Evolutionary conservation across 1,139 yeast genomes (phyloP).

Genomic region (Geotrichum candidum): DNA sequence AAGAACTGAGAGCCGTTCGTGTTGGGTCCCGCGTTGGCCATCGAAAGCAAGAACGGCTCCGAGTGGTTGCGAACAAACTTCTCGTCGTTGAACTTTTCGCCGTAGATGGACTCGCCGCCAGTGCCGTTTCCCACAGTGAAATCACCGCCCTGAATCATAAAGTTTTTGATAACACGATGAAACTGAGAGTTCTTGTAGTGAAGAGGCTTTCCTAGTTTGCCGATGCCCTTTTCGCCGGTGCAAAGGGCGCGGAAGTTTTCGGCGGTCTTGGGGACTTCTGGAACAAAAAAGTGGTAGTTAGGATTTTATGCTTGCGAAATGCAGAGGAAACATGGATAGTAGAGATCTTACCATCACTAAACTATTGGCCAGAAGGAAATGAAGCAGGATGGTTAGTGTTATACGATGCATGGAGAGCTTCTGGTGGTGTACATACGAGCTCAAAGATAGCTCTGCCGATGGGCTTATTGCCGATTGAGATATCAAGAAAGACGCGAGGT

Average conservation of each 20-base stretch:
- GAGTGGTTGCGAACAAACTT: slow-evolving; percentile 63
- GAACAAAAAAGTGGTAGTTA: neutral
- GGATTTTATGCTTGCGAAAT: neutral
- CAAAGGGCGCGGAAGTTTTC: slow-evolving; percentile 88
- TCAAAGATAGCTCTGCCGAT: slow-evolving; percentile 74
- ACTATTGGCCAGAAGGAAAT: neutral
- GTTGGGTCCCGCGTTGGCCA: slow-evolving; percentile 95
- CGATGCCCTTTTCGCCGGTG: slow-evolving; percentile 80
- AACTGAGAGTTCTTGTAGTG: slow-evolving; percentile 73
- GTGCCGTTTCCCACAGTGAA: slow-evolving; percentile 85
- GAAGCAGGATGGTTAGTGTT: neutral
- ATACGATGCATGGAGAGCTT: neutral
- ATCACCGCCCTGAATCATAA: slow-evolving; percentile 97
- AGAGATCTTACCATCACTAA: slow-evolving; percentile 4
- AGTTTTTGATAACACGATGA: slow-evolving; percentile 82
- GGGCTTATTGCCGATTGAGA: slow-evolving; percentile 57
- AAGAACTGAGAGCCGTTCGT: slow-evolving; percentile 96
- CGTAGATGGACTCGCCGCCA: slow-evolving; percentile 93
- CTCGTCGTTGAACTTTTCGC: slow-evolving; percentile 93
- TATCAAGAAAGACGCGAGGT: slow-evolving; percentile 67
- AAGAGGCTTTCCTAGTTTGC: slow-evolving; percentile 58
- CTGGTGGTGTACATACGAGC: slow-evolving; percentile 32
- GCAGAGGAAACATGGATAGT: neutral
- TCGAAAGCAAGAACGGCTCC: slow-evolving; percentile 79
- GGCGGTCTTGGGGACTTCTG: slow-evolving; percentile 75